Conservation (phyloP, 2,329 filamentous ascomycete species). For the Penicillium sp. region DNA sequence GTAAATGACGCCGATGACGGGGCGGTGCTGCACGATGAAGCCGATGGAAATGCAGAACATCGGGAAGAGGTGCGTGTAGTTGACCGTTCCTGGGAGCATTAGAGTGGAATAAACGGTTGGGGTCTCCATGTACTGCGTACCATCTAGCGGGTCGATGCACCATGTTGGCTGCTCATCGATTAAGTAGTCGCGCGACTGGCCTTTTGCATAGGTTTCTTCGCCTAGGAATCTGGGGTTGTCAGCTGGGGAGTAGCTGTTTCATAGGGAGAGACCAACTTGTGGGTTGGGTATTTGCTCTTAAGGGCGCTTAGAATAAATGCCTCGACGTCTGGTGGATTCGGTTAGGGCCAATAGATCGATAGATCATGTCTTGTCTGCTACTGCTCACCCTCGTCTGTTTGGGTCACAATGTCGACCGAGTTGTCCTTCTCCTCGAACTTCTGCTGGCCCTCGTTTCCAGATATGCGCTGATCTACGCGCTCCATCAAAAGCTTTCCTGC, state of each 20-base stretch:
- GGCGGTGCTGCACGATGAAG: constrained; percentile 56
- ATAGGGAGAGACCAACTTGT: constrained; percentile 51
- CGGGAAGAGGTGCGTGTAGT: constrained; percentile 73
- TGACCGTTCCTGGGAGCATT: constrained; percentile 55
- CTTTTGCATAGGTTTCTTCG: constrained; percentile 69
- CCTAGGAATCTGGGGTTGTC: constrained; percentile 59
- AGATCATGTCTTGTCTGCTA: not conserved
- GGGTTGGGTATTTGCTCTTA: constrained; percentile 55
- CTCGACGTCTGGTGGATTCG: constrained; percentile 59
- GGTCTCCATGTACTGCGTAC: constrained; percentile 35
- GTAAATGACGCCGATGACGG: constrained; percentile 66
- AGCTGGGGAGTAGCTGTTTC: not conserved
- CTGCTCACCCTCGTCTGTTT: constrained; percentile 62
- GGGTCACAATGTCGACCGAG: constrained; percentile 70
- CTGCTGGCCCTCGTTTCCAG: constrained; percentile 36
- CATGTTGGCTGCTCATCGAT: constrained; percentile 62
- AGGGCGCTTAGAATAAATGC: constrained; percentile 62
- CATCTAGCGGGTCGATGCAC: constrained; percentile 72
- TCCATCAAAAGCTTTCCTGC: constrained; percentile 64
- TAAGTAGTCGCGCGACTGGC: constrained; percentile 62
- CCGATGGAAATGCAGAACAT: constrained; percentile 78
- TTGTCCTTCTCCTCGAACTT: constrained; percentile 63
- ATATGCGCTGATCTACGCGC: constrained; percentile 54
- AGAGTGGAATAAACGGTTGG: not conserved
- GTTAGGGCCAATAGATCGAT: constrained; percentile 5